These are phyloP conservation scores for Senna siamea DNA, from an alignment of 306 rosid genomes.

Conservation along the genomic window DNA sequence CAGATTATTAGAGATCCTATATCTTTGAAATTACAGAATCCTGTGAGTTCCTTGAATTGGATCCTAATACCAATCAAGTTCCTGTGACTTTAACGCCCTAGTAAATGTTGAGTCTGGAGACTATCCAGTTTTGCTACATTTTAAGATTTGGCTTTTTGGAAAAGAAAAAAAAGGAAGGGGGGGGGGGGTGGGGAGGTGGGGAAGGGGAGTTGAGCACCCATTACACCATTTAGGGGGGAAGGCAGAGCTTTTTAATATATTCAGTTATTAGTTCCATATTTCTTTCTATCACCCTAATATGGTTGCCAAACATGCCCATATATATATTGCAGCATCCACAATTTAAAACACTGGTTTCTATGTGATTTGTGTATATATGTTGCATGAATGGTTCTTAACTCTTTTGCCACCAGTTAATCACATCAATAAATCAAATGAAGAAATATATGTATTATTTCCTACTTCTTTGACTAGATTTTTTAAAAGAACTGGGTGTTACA, in stretches of 20 bases:
- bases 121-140: neutral
- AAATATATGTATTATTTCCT: neutral
- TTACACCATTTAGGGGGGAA: neutral
- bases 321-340: neutral
- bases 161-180: neutral
- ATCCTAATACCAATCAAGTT: neutral
- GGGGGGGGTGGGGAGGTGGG: too few relatives aligned
- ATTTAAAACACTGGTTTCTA: neutral
- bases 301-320: neutral
- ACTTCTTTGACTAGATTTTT: neutral
- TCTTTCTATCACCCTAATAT: neutral
- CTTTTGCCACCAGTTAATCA: neutral
- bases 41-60: slow-evolving; percentile 2
- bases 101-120: neutral
- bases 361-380: neutral
- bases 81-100: neutral
- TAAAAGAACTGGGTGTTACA: neutral
- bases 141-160: neutral
- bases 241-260: too few relatives aligned
- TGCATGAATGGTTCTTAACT: neutral
- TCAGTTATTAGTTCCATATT: neutral
- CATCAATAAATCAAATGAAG: neutral
- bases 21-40: neutral
- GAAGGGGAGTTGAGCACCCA: neutral
- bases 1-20: neutral